Conservation (phyloP, 2,329 filamentous ascomycete genomes). For the Diaporthe helianthi region DNA sequence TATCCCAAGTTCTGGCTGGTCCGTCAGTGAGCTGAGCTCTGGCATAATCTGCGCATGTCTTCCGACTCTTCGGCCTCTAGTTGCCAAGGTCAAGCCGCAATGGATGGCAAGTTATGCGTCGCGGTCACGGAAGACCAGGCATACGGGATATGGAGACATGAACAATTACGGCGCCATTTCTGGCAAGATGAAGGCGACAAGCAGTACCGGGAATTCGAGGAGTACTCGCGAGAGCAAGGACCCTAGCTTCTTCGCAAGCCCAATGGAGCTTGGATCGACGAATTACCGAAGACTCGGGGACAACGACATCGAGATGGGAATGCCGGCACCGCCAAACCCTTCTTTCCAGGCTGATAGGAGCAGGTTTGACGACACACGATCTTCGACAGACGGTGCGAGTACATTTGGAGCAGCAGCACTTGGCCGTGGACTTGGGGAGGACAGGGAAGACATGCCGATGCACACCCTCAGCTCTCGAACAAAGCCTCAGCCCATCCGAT, state of each 20-base stretch:
- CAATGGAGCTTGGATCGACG: conserved; percentile 17
- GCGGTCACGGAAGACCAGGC: background rate
- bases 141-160: background rate
- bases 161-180: conserved; percentile 7
- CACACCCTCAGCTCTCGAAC: background rate
- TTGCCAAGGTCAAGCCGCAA: conserved; percentile 36
- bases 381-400: background rate
- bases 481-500: background rate
- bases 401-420: background rate
- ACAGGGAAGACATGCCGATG: conserved; percentile 9
- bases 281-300: conserved; percentile 24
- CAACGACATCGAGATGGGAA: conserved; percentile 24
- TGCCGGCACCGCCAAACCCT: conserved; percentile 12
- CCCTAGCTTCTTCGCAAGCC: background rate
- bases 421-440: background rate
- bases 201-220: background rate
- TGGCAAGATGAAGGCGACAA: background rate
- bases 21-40: conserved; percentile 45
- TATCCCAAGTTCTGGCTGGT: conserved; percentile 46
- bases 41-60: conserved; percentile 48
- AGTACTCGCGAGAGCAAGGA: conserved; percentile 6
- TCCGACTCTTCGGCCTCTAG: conserved; percentile 45
- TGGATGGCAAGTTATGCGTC: conserved; percentile 30
- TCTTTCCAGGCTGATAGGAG: background rate
- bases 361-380: background rate